Evolutionary conservation across 108 stramenopile genomes (phyloP).

Genomic region (Discostella stelligeroides): DNA sequence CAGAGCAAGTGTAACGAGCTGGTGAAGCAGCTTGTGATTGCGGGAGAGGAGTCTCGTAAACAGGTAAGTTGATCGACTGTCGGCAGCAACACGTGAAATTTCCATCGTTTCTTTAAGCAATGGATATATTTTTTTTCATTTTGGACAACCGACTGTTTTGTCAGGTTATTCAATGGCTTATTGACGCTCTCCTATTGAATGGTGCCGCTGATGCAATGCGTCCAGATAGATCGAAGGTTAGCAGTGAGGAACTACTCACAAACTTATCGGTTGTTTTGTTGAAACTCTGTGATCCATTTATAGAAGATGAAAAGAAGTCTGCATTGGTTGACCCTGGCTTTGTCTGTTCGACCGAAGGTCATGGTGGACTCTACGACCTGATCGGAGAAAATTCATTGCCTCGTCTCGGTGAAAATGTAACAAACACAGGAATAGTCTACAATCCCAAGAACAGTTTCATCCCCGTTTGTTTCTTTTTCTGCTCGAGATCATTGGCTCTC

Average conservation of each 20-base stretch:
- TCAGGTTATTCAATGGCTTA: constrained; percentile 77
- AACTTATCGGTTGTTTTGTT: constrained; percentile 71
- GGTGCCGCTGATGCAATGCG: constrained; percentile 69
- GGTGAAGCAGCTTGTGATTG: constrained; percentile 68
- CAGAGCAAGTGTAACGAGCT: constrained; percentile 70
- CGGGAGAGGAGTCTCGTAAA: constrained; percentile 60
- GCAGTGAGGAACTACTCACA: constrained; percentile 54
- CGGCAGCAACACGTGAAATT: not conserved
- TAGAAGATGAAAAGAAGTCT: constrained; percentile 58
- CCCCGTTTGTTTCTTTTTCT: constrained; percentile 83
- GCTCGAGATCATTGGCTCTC: constrained; percentile 71
- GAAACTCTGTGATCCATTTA: constrained; percentile 86
- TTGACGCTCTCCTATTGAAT: constrained; percentile 81
- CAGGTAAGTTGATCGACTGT: constrained; percentile 24
- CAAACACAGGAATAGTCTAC: constrained; percentile 37
- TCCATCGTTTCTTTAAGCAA: not conserved
- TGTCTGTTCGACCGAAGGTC: constrained; percentile 62
- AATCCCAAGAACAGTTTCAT: constrained; percentile 85
- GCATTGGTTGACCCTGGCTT: constrained; percentile 78
- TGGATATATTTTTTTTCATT: not conserved
- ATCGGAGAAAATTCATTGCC: constrained; percentile 71
- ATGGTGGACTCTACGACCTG: constrained; percentile 68
- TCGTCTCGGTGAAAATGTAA: constrained; percentile 69
- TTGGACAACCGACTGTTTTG: no score
- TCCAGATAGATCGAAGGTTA: constrained; percentile 79